Evolutionary conservation across 805 yeast species (phyloP).

Genomic region (Myxozyma sirexii): DNA sequence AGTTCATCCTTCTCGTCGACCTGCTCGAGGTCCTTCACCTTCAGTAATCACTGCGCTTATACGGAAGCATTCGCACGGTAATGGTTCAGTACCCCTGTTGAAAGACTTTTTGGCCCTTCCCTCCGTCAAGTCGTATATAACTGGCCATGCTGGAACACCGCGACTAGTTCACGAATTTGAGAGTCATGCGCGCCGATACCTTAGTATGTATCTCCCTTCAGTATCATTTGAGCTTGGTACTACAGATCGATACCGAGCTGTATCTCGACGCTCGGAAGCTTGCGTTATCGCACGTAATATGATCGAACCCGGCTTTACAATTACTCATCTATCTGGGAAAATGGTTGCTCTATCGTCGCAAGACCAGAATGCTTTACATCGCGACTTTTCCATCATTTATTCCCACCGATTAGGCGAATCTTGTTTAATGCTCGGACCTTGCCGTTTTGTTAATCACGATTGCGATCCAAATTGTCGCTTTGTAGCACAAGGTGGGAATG

Average conservation of each 20-base stretch:
- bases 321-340: conserved; percentile 46
- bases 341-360: conserved; percentile 44
- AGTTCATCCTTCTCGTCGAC: conserved; percentile 26
- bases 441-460: conserved; percentile 53
- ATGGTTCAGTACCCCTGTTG: conserved; percentile 3
- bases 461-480: conserved; percentile 51
- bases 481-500: conserved; percentile 35
- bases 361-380: conserved; percentile 42
- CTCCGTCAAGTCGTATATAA: conserved; percentile 12
- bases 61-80: neutral
- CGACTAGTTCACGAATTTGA: conserved; percentile 42
- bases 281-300: conserved; percentile 46
- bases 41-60: conserved; percentile 7
- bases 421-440: conserved; percentile 53
- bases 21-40: conserved; percentile 22
- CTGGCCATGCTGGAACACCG: conserved; percentile 9
- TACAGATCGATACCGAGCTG: conserved; percentile 47
- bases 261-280: conserved; percentile 43
- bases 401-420: conserved; percentile 43
- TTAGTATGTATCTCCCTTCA: conserved; percentile 44
- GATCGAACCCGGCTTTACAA: conserved; percentile 42
- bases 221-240: conserved; percentile 50
- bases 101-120: conserved; percentile 12
- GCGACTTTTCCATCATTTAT: conserved; percentile 50
- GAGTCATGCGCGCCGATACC: conserved; percentile 45